Base-by-base conservation (phyloP, 2,329 filamentous ascomycete species). In the Colletotrichum sp. region DNA sequence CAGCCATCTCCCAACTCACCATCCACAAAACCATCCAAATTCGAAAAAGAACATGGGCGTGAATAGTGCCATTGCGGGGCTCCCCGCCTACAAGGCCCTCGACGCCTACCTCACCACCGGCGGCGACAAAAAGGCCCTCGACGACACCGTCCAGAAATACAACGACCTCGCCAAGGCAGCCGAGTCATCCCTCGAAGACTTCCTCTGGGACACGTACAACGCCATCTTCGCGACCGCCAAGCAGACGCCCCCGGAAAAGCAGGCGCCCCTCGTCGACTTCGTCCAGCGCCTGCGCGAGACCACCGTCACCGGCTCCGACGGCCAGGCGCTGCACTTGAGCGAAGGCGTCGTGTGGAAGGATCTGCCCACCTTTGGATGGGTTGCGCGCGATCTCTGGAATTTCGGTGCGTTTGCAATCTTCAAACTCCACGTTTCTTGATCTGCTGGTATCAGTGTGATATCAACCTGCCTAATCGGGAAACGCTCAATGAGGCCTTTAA, bases 291-390 rank as follows among this genome's bases (percentile, higher is more conserved):
- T 80, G 36, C 78, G 59, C 59, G 64, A 79, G 36, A 78, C 60
- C 3, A 71, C 77, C 1, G 76, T 76, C 15, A 75, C 71, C 7
- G 74, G 71, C n/a, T 60, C 67, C 4, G 70, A 77, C 7, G 80
- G 78, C 8, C 66, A 80, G 63, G 55, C 68, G n/a, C 60, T 82
- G 16, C 76, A 72, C 57, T 59, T 76, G n/a, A 66, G 77, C 16
- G 73, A 74, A 15, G 76, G 78, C 30, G 74, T 78, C 15, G 63
- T 82, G 3, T 83, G 82, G 82, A 77, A 67, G 34, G 81, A 81
- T n/a, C 60, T 83, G 57, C 82, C 82, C 4, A 77, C 74, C 4
- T 80, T 82, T 68, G 80, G 80, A 3, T 79, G 79, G 79, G 72
- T 77, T 9, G 77, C 78, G 30, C 76, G 82, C 32, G 80, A 83